phyloP scores from a whole-genome alignment of 75 land plant genomes.

The Cupressus sempervirens region DNA sequence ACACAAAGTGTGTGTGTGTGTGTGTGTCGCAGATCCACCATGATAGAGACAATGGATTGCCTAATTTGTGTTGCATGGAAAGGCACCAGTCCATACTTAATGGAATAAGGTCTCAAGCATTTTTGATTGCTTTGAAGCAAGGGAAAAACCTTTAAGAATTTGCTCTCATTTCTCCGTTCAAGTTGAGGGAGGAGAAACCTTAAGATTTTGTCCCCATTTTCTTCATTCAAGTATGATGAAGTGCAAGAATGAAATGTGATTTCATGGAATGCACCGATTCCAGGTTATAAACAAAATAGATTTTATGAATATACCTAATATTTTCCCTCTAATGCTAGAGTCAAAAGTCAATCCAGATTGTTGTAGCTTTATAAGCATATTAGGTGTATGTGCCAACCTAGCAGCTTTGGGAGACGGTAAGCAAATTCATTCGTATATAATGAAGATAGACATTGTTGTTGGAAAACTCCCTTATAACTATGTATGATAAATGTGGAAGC shows the following conservation, averaged over 20 bases:
- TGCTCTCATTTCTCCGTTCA: too few species aligned
- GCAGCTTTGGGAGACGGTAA: conserved; percentile 41
- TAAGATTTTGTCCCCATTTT: too few species aligned
- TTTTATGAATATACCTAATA: conserved; percentile 9
- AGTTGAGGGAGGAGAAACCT: too few species aligned
- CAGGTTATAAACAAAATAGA: conserved; percentile 4
- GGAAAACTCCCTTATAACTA: conserved; percentile 46
- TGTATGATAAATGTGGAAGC: conserved; percentile 48
- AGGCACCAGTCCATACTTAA: too few species aligned
- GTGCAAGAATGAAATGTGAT: conserved; percentile 32
- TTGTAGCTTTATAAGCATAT: neutral
- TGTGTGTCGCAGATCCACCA: too few species aligned
- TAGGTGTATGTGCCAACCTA: conserved; percentile 22
- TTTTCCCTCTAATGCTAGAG: conserved; percentile 13
- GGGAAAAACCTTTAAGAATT: too few species aligned
- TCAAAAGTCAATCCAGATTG: conserved; percentile 15
- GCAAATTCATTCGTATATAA: conserved; percentile 35
- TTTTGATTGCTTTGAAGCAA: too few species aligned
- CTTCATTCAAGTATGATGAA: conserved; percentile 47
- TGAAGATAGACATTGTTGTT: conserved; percentile 35
- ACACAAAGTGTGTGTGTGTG: too few species aligned
- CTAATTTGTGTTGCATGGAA: too few species aligned
- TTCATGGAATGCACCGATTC: conserved; percentile 16
- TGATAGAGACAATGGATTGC: too few species aligned
- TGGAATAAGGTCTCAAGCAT: too few species aligned